Evolutionary conservation across 345 rosid genomes (phyloP), one percentile per base, ranked within the genome.

Genomic region (Turnera subulata): DNA sequence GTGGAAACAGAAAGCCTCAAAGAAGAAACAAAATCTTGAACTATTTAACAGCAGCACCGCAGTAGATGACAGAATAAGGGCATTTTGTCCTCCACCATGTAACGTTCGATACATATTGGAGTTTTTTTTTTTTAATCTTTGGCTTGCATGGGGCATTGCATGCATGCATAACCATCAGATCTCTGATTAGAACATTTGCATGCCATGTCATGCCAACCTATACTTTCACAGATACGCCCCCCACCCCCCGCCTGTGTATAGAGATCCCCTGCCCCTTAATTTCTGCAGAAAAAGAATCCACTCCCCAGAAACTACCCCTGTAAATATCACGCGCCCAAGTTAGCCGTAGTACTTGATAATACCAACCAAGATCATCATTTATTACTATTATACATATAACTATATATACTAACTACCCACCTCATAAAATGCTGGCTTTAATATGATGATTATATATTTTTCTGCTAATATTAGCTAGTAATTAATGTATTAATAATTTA

Each of bases 191-290:
- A 60, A 64, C 72, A 35, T 22, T 57, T 62, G 80, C 83, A 76
- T 70, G 83, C 78, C 72, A 64, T 72, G 68, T 63, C 75, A 72
- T 63, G 83, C 72, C 80, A 78, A 64, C 49, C 63, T 55, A 67
- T 64, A 21, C 67, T 54, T 70, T 40, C 60, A 53, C 17, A 25
- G 66, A 65, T 61, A 60, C 71, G 67, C 48, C 38, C 62, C 71
- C 43, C 19, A 5, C n/a, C n/a, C n/a, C n/a, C n/a, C n/a, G n/a
- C n/a, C n/a, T n/a, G n/a, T n/a, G n/a, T 29, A 8, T 8, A 29
- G 4, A 3, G 35, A 29, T 8, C 46, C 6, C 5, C 38, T n/a
- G n/a, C n/a, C n/a, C n/a, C n/a, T 37, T 11, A 11, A 26, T 20
- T 13, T 33, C 15, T n/a, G n/a, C n/a, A n/a, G n/a, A n/a, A n/a